Percentiles rank a stretch among this genome's conserved stretches.
phyloP scores from a whole-genome alignment of 176 grass and related monocot species.

The bread wheat (Triticum aestivum) region DNA sequence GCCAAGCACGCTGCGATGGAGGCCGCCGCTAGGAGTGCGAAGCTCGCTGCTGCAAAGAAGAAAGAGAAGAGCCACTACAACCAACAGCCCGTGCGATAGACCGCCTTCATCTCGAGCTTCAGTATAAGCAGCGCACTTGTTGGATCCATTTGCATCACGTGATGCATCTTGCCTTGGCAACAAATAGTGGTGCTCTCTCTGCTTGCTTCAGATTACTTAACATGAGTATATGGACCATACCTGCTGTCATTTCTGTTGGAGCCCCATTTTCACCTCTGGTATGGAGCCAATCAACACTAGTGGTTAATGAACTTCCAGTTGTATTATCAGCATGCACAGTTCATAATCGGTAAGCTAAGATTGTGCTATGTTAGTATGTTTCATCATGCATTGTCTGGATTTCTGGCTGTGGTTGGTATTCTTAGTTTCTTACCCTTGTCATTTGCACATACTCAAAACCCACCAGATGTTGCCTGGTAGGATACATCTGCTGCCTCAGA shows the following conservation, averaged over 20 bases:
- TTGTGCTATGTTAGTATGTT: neutral
- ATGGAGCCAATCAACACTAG: neutral
- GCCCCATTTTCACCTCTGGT: neutral
- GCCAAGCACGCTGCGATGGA: constrained; percentile 53
- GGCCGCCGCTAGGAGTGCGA: constrained; percentile 60
- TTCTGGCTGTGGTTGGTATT: too few species aligned
- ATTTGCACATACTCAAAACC: neutral
- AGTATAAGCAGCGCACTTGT: neutral
- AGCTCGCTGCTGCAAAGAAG: constrained; percentile 65
- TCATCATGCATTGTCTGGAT: neutral
- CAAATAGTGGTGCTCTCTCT: neutral
- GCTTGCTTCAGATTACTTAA: neutral
- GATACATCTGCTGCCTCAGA: too few species aligned
- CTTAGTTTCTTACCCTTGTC: neutral
- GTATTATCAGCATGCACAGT: constrained; percentile 1
- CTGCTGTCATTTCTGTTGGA: neutral
- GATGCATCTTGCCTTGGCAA: neutral
- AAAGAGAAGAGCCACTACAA: constrained; percentile 83
- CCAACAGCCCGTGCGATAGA: constrained; percentile 56
- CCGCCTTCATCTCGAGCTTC: neutral
- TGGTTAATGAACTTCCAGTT: neutral
- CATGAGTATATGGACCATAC: constrained; percentile 1
- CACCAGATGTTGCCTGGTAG: too few species aligned
- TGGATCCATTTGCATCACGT: neutral
- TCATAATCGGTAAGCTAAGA: neutral